Conservation (phyloP, 805 yeast genomes). For the Zygosaccharomyces siamensis region DNA sequence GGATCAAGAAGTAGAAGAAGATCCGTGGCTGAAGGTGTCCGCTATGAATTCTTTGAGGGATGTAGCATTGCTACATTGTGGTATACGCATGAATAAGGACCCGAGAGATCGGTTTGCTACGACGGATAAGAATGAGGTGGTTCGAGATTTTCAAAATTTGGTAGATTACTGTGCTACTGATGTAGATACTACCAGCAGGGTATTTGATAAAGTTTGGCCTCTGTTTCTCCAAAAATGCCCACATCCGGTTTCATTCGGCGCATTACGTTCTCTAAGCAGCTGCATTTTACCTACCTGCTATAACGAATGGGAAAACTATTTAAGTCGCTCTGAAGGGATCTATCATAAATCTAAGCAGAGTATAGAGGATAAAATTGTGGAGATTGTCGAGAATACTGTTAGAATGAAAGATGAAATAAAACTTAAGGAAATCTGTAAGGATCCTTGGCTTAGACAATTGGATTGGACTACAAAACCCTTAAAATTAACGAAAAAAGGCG, state of each 20-base stretch:
- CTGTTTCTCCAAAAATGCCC: conserved; percentile 64
- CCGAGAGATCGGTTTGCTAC: conserved; percentile 61
- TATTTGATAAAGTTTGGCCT: conserved; percentile 67
- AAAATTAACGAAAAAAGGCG: conserved; percentile 61
- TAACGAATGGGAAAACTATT: conserved; percentile 64
- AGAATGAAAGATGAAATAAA: conserved; percentile 39
- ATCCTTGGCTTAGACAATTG: conserved; percentile 87
- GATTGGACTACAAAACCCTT: conserved; percentile 75
- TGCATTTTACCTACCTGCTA: conserved; percentile 72
- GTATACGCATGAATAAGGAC: conserved; percentile 58
- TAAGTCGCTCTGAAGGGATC: conserved; percentile 60
- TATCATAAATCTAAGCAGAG: conserved; percentile 54
- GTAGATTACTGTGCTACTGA: conserved; percentile 83
- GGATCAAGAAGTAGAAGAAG: conserved; percentile 39
- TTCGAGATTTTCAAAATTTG: conserved; percentile 52
- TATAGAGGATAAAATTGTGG: conserved; percentile 54
- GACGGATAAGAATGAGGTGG: conserved; percentile 48
- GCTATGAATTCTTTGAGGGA: conserved; percentile 74
- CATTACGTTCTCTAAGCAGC: conserved; percentile 66
- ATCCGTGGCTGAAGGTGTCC: conserved; percentile 82
- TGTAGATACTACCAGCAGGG: conserved; percentile 67
- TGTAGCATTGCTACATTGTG: conserved; percentile 76
- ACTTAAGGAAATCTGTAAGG: conserved; percentile 36
- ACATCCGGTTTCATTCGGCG: conserved; percentile 93
- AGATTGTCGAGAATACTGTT: conserved; percentile 58